Evolutionary conservation across 495 filamentous ascomycete genomes (phyloP).

Genomic region (Cercophora newfieldiana): DNA sequence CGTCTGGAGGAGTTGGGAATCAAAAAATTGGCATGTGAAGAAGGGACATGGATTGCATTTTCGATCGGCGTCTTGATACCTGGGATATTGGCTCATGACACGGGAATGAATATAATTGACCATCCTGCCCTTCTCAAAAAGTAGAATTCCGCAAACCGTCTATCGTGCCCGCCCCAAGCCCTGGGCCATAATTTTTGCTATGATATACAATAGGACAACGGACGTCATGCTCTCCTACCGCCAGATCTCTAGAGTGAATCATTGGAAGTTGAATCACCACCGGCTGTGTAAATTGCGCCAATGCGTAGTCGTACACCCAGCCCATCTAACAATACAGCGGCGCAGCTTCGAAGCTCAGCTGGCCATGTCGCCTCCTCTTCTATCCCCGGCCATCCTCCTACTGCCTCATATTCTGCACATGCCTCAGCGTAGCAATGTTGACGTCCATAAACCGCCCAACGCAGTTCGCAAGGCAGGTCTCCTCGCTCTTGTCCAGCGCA

Average conservation of each 20-base stretch:
- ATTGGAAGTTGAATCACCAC: not conserved
- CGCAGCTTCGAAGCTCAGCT: not conserved
- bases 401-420: conserved; percentile 59
- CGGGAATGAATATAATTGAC: conserved; percentile 38
- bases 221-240: not conserved
- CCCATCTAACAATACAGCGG: not conserved
- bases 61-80: conserved; percentile 40
- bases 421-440: conserved; percentile 74
- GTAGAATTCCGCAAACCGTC: not conserved
- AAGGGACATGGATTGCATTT: conserved; percentile 38
- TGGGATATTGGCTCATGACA: conserved; percentile 31
- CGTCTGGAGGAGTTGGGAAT: conserved; percentile 16
- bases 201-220: not conserved
- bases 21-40: conserved; percentile 22
- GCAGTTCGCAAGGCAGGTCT: conserved; percentile 83
- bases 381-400: not conserved
- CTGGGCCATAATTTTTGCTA: not conserved
- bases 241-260: not conserved
- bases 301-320: not conserved
- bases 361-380: not conserved
- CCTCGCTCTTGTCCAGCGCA: conserved; percentile 71
- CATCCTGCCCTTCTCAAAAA: conserved; percentile 28
- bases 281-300: not conserved
- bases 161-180: too few species aligned
- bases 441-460: conserved; percentile 92